A percentile compares a stretch with the other conserved stretches of the same genome.
These are phyloP conservation scores for Plasmopara halstedii DNA, from an alignment of 352 stramenopile species.

Conservation along the genomic window DNA sequence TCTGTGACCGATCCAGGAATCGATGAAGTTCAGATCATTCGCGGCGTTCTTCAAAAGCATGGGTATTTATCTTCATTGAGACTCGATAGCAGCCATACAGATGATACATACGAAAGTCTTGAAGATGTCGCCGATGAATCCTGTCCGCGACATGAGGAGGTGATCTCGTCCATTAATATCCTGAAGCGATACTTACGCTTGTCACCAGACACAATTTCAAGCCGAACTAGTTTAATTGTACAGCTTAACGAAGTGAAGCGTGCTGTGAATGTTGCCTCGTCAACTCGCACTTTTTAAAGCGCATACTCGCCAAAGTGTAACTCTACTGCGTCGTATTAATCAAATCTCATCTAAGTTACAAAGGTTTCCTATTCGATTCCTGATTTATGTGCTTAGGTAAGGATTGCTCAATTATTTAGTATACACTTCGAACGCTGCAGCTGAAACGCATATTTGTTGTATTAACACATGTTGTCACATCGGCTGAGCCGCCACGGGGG, in stretches of 20 bases:
- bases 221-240: constrained; percentile 55
- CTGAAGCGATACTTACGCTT: constrained; percentile 76
- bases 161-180: constrained; percentile 48
- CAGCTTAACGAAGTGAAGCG: constrained; percentile 69
- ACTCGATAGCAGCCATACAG: constrained; percentile 45
- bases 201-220: constrained; percentile 35
- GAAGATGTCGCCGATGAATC: constrained; percentile 44
- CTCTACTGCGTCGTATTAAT: too few relatives aligned
- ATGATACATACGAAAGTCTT: constrained; percentile 40
- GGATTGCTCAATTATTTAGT: too few relatives aligned
- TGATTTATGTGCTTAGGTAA: too few relatives aligned
- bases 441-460: constrained; percentile 17
- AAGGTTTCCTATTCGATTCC: neutral
- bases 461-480: constrained; percentile 2
- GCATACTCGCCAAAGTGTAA: too few relatives aligned
- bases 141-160: constrained; percentile 43
- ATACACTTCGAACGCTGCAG: constrained; percentile 26
- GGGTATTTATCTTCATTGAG: constrained; percentile 60
- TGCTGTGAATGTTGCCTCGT: constrained; percentile 23
- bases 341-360: too few relatives aligned
- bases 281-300: neutral
- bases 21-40: constrained; percentile 79
- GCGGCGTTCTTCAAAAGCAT: constrained; percentile 74
- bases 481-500: constrained; percentile 2
- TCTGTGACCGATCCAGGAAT: constrained; percentile 69